These are phyloP conservation scores for Cyathus striatus DNA, from an alignment of 768 basidiomycete genomes.

Conservation along the genomic window DNA sequence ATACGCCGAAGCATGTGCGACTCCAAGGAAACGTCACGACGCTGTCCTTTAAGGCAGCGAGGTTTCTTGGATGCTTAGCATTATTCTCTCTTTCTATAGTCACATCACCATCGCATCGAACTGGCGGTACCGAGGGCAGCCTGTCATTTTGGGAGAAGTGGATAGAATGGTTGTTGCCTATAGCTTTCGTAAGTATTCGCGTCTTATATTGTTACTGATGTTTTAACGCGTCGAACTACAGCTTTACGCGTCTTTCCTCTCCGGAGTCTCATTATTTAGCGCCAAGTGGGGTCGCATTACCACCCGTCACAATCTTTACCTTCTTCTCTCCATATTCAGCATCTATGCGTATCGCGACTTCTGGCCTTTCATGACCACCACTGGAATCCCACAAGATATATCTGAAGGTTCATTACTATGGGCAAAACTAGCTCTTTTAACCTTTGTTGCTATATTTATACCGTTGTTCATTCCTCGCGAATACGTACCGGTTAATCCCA, in stretches of 20 bases:
- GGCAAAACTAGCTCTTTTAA: slow-evolving; percentile 39
- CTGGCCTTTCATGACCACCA: slow-evolving; percentile 51
- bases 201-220: no score
- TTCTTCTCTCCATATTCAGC: slow-evolving; percentile 24
- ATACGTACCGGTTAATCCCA: slow-evolving; percentile 49
- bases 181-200: no score
- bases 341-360: slow-evolving; percentile 54
- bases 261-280: slow-evolving; percentile 27
- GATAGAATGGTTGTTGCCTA: no score
- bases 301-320: slow-evolving; percentile 3
- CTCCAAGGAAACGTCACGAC: no score
- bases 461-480: slow-evolving; percentile 49
- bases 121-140: no score
- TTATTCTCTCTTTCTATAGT: no score
- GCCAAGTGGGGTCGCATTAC: slow-evolving; percentile 20
- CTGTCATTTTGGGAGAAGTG: no score
- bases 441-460: slow-evolving; percentile 36
- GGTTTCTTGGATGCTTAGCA: no score
- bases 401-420: slow-evolving; percentile 42
- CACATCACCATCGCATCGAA: no score
- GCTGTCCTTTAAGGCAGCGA: no score
- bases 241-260: slow-evolving; percentile 36
- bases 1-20: no score
- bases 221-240: no score
- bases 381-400: slow-evolving; percentile 37